A percentile compares a stretch with the other conserved stretches of the same genome.
These are phyloP conservation scores for Phytophthora sansomeana DNA, from an alignment of 352 stramenopile genomes.

Conservation along the genomic window DNA sequence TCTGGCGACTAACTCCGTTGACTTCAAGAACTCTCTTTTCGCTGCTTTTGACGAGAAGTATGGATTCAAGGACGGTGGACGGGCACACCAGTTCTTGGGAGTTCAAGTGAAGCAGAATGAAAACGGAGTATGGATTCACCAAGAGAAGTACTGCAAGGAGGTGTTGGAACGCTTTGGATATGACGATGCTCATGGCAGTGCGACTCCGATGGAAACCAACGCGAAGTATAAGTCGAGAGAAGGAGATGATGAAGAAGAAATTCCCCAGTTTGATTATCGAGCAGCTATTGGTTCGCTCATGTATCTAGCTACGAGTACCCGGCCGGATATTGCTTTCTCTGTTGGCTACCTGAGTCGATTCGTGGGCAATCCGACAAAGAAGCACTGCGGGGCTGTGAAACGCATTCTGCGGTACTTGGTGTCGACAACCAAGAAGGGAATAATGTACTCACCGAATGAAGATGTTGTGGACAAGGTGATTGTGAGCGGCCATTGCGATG, in stretches of 20 bases:
- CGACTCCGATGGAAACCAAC: conserved; percentile 20
- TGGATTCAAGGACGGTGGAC: not conserved
- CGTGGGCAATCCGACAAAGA: conserved; percentile 11
- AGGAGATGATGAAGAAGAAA: not conserved
- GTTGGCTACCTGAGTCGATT: conserved; percentile 32
- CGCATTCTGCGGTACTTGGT: not conserved
- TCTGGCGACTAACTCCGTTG: not conserved
- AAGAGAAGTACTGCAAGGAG: conserved; percentile 16
- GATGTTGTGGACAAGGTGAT: not conserved
- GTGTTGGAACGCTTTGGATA: not conserved
- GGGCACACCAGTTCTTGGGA: not conserved
- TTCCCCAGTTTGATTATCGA: conserved; percentile 8
- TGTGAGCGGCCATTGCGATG: conserved; percentile 25
- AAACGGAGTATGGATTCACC: conserved; percentile 4
- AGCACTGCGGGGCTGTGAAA: conserved; percentile 19
- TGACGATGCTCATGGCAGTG: conserved; percentile 1
- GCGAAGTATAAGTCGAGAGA: conserved; percentile 3
- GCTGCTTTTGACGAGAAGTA: conserved; percentile 1
- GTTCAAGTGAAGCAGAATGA: conserved; percentile 19
- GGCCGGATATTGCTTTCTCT: conserved; percentile 25
- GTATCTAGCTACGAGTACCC: conserved; percentile 36
- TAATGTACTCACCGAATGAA: not conserved
- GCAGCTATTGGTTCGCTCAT: conserved; percentile 30
- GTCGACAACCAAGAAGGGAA: not conserved
- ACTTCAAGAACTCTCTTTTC: not conserved